Evolutionary conservation across 2,329 filamentous ascomycete species (phyloP).

Genomic region (Karstenula rhodostoma): DNA sequence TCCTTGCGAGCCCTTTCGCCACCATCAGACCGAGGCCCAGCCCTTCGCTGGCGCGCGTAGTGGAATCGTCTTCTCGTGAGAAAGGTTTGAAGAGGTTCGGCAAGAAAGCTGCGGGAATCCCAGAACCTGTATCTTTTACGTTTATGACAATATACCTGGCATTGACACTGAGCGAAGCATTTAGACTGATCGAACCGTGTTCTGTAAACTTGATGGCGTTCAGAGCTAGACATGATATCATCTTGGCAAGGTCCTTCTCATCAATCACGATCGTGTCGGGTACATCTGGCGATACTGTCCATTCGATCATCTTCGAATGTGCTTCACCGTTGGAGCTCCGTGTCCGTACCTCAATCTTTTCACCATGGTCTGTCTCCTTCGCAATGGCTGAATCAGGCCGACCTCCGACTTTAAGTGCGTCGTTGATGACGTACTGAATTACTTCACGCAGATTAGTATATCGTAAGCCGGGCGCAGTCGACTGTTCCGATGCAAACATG

Average conservation of each 20-base stretch:
- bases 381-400: constrained; percentile 61
- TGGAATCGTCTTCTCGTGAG: constrained; percentile 72
- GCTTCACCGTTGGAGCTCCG: constrained; percentile 54
- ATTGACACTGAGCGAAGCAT: constrained; percentile 61
- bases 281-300: constrained; percentile 59
- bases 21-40: constrained; percentile 74
- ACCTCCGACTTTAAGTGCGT: constrained; percentile 61
- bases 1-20: constrained; percentile 74
- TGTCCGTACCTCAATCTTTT: constrained; percentile 58
- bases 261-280: constrained; percentile 66
- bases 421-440: constrained; percentile 61
- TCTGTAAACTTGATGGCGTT: constrained; percentile 78
- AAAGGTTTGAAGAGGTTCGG: constrained; percentile 75
- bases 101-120: constrained; percentile 72
- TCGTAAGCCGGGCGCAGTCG: constrained; percentile 56
- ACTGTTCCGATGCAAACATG: constrained; percentile 48
- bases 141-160: constrained; percentile 66
- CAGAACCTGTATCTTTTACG: constrained; percentile 72
- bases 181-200: constrained; percentile 66
- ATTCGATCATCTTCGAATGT: constrained; percentile 58
- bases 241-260: constrained; percentile 69
- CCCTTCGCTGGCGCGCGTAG: constrained; percentile 72
- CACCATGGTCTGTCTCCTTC: constrained; percentile 56
- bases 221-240: constrained; percentile 69
- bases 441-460: constrained; percentile 59